Percentiles rank a stretch among this genome's conserved stretches.
Conservation (phyloP, 2,329 filamentous ascomycete genomes). For the Botrytis pseudocinerea region DNA sequence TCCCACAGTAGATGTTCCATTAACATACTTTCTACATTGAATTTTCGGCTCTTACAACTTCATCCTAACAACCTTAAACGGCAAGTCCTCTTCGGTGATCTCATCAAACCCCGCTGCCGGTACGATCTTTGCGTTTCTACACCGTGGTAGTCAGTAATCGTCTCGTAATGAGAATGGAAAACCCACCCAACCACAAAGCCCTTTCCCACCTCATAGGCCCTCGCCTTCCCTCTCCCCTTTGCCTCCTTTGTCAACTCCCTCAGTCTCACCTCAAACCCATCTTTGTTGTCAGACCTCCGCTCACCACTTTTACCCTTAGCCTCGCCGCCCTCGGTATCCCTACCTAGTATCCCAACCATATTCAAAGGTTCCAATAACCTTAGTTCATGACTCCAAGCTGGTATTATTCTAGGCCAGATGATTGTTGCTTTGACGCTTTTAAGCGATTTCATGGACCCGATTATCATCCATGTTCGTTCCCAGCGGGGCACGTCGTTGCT, state of each 20-base stretch:
- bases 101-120: constrained; percentile 8
- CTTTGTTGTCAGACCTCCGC: background rate
- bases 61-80: constrained; percentile 23
- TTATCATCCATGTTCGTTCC: constrained; percentile 32
- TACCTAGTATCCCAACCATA: constrained; percentile 26
- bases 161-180: background rate
- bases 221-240: constrained; percentile 15
- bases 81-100: constrained; percentile 16
- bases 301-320: background rate
- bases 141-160: background rate
- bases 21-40: background rate
- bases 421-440: constrained; percentile 26
- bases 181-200: constrained; percentile 6
- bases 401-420: constrained; percentile 26
- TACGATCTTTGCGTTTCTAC: background rate
- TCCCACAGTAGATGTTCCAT: background rate
- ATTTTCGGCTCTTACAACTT: background rate
- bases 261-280: constrained; percentile 28
- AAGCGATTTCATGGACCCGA: constrained; percentile 31
- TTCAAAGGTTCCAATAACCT: constrained; percentile 28
- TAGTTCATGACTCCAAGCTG: constrained; percentile 26
- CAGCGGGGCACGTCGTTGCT: constrained; percentile 28
- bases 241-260: constrained; percentile 21
- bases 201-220: constrained; percentile 19
- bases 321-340: background rate